Evolutionary conservation across 257 asterid species (phyloP).

Genomic region (Fraxinus americana): DNA sequence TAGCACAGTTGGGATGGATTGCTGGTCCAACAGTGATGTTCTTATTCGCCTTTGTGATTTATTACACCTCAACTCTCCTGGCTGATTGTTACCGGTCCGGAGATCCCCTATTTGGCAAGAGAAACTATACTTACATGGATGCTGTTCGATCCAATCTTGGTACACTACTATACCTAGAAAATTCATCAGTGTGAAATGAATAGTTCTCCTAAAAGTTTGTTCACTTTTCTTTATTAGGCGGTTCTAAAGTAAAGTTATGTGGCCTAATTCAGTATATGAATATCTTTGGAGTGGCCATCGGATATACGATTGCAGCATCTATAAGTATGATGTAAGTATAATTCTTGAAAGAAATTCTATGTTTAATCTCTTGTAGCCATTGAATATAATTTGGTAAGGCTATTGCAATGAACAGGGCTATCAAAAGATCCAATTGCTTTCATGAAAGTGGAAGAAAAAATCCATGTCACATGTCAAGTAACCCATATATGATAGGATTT

Average conservation of each 20-base stretch:
- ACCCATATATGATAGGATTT: slow-evolving; percentile 27
- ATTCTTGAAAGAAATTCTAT: too few species aligned
- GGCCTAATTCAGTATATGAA: slow-evolving; percentile 25
- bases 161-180: not conserved
- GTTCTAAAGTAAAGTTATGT: slow-evolving; percentile 21
- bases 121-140: slow-evolving; percentile 30
- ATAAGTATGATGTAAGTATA: slow-evolving; percentile 42
- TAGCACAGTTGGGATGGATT: slow-evolving; percentile 36
- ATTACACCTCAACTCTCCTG: slow-evolving; percentile 26
- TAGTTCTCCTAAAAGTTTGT: not conserved
- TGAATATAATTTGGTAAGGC: too few species aligned
- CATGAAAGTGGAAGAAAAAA: slow-evolving; percentile 22
- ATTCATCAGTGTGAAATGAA: not conserved
- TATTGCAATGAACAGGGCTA: slow-evolving; percentile 26
- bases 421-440: slow-evolving; percentile 39
- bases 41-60: slow-evolving; percentile 27
- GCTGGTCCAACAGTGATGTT: slow-evolving; percentile 29
- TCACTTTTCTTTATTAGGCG: slow-evolving; percentile 7
- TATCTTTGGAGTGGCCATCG: slow-evolving; percentile 21
- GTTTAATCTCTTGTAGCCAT: too few species aligned
- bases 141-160: slow-evolving; percentile 31
- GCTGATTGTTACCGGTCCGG: slow-evolving; percentile 30
- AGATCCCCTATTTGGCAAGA: slow-evolving; percentile 22
- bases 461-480: slow-evolving; percentile 32
- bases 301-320: slow-evolving; percentile 37